Evolutionary conservation across 192 early-diverging fungal genomes (phyloP), one percentile per base, ranked within the genome.

Genomic region (Coemansia sp.): DNA sequence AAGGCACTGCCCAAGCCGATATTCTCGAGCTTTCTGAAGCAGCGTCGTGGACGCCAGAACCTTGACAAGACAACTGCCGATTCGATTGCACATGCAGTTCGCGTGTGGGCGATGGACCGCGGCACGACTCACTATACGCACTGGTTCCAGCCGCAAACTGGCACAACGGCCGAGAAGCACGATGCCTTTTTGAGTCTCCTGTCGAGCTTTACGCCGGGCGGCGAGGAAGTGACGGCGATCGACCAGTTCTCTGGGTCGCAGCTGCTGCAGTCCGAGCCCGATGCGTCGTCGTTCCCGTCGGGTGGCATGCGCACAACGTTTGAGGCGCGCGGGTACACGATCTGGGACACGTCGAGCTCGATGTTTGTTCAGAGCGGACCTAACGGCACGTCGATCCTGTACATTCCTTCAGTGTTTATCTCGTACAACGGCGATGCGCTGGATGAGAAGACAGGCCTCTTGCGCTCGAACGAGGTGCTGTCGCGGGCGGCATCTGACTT

Each of bases 111-210:
- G 66, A 92, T 95, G 92, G 90, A 95, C 73, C 89, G 89, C 70
- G 93, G 93, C 47, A 93, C 95, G 54, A 97, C 95, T 44, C 97
- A 99, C 86, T 99, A 95, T 74, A 98, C 95, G 42, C 97, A 99
- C 84, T 98, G 95, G 95, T 99, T 99, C 90, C 97, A 99, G 86
- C 97, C 97, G 68, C 93, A 97, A 85, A 99, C 96, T 12, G 97
- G 90, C 56, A 87, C 92, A 51, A 99, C 97, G 51, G 97, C 97
- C 62, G 95, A 97, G 85, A 99, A 99, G 86, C 97, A 99, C 82
- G 97, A 99, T 85, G 87, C 92, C 52, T 99, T 99, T 86, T 83
- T 99, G 73, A 88, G 90, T 21, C 81, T 99, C 34, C 92, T 93
- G 73, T 87, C 87, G 44, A 88, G 81, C 65, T 90, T 91, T 56